Percentiles rank a stretch among this genome's conserved stretches.
Conservation (phyloP, 176 grass and related monocot genomes). For the Eleusine indica region DNA sequence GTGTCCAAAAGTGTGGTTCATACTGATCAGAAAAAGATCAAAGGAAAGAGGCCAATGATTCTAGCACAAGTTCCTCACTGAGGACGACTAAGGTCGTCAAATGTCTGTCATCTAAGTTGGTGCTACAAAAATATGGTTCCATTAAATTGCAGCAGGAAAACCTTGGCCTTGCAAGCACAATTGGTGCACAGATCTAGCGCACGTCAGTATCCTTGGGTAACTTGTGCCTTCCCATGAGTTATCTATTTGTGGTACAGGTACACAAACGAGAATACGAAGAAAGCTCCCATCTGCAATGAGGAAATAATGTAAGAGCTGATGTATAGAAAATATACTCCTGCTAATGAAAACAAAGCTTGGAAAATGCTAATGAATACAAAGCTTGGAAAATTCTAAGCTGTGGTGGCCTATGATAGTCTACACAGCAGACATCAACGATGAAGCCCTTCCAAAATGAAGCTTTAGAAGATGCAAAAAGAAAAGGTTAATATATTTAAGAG, state of each 20-base stretch:
- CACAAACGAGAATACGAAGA: conserved; percentile 93
- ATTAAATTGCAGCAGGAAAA: conserved; percentile 34
- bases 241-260: conserved; percentile 97
- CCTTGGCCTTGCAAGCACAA: conserved; percentile 25
- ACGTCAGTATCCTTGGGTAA: conserved; percentile 14
- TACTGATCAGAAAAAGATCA: conserved; percentile 12
- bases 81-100: conserved; percentile 2
- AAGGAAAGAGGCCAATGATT: background rate
- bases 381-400: background rate
- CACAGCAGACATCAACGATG: background rate
- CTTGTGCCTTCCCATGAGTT: conserved; percentile 24
- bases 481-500: conserved; percentile 4
- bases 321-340: background rate
- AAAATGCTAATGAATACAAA: background rate
- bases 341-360: background rate
- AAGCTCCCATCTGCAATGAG: conserved; percentile 87
- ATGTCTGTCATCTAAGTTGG: conserved; percentile 36
- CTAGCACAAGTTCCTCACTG: conserved; percentile 28
- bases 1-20: background rate
- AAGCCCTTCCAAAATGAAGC: background rate
- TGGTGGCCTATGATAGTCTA: background rate
- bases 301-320: conserved; percentile 18
- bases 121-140: conserved; percentile 55
- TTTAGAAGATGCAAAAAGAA: background rate
- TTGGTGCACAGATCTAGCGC: conserved; percentile 10